Percentiles rank a stretch among this genome's conserved stretches.
Evolutionary conservation across 345 rosid species (phyloP).

Genomic region (Anastatica hierochuntica): DNA sequence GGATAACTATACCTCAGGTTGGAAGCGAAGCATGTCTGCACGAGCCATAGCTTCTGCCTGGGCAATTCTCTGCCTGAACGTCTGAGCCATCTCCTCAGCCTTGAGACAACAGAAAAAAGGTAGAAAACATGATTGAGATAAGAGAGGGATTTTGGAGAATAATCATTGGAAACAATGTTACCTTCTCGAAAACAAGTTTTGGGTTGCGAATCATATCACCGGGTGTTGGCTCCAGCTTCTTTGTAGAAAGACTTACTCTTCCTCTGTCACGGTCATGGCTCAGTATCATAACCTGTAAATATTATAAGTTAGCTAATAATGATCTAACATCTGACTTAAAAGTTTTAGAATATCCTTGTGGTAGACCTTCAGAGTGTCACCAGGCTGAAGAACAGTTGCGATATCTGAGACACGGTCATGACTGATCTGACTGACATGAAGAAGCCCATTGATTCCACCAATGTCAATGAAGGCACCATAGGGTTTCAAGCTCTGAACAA

Average conservation of each 20-base stretch:
- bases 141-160: neutral
- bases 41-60: constrained; percentile 99
- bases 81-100: constrained; percentile 99
- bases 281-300: constrained; percentile 78
- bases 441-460: constrained; percentile 96
- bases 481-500: constrained; percentile 91
- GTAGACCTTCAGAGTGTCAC: constrained; percentile 74
- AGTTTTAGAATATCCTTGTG: neutral
- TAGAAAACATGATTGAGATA: neutral
- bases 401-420: constrained; percentile 92
- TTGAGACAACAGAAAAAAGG: constrained; percentile 21
- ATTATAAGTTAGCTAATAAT: constrained; percentile 4
- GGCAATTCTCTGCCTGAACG: constrained; percentile 95
- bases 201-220: constrained; percentile 99
- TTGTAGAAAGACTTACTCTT: constrained; percentile 92
- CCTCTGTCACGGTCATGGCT: constrained; percentile 98
- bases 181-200: constrained; percentile 96
- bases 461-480: constrained; percentile 96
- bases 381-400: constrained; percentile 96
- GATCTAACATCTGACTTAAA: neutral
- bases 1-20: constrained; percentile 64
- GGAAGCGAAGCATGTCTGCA: constrained; percentile 96
- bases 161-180: constrained; percentile 18
- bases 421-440: constrained; percentile 96
- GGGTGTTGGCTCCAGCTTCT: constrained; percentile 96